Conservation (phyloP, 2,329 filamentous ascomycete species). For the Diaporthe citrichinensis region DNA sequence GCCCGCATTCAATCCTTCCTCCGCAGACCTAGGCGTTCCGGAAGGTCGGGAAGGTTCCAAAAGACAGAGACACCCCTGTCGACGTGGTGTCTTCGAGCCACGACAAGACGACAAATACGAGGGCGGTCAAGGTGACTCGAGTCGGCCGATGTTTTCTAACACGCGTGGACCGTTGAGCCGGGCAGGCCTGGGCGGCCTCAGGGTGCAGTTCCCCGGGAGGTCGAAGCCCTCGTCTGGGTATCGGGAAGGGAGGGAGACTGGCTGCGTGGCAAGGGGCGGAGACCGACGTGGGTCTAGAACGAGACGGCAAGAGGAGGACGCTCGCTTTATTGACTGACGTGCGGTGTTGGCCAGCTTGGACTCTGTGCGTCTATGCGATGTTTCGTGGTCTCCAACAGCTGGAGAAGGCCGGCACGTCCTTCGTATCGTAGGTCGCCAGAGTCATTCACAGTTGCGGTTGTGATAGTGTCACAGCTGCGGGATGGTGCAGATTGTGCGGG, state of each 20-base stretch:
- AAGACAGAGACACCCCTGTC: conserved; percentile 28
- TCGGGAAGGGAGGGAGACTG: conserved; percentile 1
- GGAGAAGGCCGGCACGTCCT: conserved; percentile 2
- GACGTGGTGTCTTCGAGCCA: conserved; percentile 3
- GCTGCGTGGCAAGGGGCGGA: not conserved
- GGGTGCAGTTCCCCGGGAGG: conserved; percentile 7
- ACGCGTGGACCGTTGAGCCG: not conserved
- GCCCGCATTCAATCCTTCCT: conserved; percentile 32
- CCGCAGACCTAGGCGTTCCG: conserved; percentile 31
- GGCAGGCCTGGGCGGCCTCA: conserved; percentile 19
- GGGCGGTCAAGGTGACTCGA: conserved; percentile 27
- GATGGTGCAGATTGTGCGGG: conserved; percentile 24
- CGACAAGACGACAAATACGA: conserved; percentile 31
- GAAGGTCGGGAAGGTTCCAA: conserved; percentile 33
- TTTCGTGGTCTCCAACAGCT: conserved; percentile 21
- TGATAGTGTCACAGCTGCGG: conserved; percentile 24
- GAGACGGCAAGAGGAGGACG: not conserved
- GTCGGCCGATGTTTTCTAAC: conserved; percentile 20
- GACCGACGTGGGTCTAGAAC: not conserved
- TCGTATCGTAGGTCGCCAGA: not conserved
- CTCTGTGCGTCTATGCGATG: not conserved
- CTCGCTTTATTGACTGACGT: not conserved
- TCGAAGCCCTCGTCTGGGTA: not conserved
- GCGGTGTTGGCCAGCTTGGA: not conserved
- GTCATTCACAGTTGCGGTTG: not conserved